A percentile compares a stretch with the other conserved stretches of the same genome.
Conservation (phyloP, 2,329 filamentous ascomycete genomes). For the Chaetomiaceae sp. region DNA sequence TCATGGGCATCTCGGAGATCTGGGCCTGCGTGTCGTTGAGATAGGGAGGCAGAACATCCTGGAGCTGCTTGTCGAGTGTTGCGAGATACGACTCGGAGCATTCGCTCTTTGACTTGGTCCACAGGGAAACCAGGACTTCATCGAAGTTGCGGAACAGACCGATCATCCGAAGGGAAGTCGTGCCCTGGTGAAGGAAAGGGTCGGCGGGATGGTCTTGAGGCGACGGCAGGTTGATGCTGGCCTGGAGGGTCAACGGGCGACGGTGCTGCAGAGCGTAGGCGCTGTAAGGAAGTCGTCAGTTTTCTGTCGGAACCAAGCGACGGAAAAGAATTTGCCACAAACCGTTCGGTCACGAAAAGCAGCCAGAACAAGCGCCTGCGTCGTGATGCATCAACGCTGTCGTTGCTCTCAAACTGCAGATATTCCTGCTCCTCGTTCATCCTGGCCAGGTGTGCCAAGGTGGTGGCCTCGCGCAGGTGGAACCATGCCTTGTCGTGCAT, state of each 20-base stretch:
- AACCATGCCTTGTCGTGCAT: constrained; percentile 75
- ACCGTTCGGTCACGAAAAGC: constrained; percentile 67
- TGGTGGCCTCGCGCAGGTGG: constrained; percentile 70
- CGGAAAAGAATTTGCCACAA: constrained; percentile 22
- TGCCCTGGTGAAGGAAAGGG: constrained; percentile 48
- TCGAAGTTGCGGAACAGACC: constrained; percentile 63
- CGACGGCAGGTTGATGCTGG: constrained; percentile 62
- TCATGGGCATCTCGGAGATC: constrained; percentile 50
- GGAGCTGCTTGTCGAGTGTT: constrained; percentile 58
- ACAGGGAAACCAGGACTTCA: constrained; percentile 56
- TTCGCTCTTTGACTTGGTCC: constrained; percentile 60
- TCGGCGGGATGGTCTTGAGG: constrained; percentile 57
- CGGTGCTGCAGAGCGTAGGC: constrained; percentile 68
- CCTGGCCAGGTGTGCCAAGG: constrained; percentile 56
- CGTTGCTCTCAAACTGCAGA: constrained; percentile 49
- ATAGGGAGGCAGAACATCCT: constrained; percentile 48
- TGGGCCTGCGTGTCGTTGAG: constrained; percentile 49
- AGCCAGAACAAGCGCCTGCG: constrained; percentile 69
- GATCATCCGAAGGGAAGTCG: constrained; percentile 55
- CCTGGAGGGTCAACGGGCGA: constrained; percentile 64
- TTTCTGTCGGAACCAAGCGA: not conserved
- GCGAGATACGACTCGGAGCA: constrained; percentile 54
- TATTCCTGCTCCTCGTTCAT: constrained; percentile 63
- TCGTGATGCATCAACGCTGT: constrained; percentile 55
- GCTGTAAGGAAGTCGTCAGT: constrained; percentile 34